Percentiles rank a stretch among this genome's conserved stretches.
Conservation (phyloP, 2,329 filamentous ascomycete genomes). For the Arachnopeziza araneosa region DNA sequence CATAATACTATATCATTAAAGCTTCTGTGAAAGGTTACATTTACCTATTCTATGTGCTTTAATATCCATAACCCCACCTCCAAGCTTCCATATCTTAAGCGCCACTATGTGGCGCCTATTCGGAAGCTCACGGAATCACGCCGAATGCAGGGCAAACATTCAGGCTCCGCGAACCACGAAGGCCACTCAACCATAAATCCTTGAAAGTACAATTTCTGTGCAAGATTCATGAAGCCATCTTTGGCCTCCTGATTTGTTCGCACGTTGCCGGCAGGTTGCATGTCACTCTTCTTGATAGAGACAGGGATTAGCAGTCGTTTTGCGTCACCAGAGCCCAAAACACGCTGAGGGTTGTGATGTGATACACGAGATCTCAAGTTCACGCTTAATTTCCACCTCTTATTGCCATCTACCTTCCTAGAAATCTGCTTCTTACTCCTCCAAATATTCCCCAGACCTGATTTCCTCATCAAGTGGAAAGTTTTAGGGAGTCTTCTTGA, state of each 20-base stretch:
- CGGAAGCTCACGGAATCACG: neutral
- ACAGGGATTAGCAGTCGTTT: slow-evolving; percentile 1
- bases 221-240: neutral
- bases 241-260: neutral
- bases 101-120: neutral
- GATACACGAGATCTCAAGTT: slow-evolving; percentile 2
- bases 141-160: neutral
- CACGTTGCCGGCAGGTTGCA: neutral
- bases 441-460: neutral
- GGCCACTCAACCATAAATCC: neutral
- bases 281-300: neutral
- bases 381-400: neutral
- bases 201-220: neutral
- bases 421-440: neutral
- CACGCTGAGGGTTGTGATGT: neutral
- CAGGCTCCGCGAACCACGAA: neutral
- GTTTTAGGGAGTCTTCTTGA: neutral
- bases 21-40: neutral
- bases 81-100: neutral
- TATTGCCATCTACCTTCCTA: neutral
- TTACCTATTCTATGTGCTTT: neutral
- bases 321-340: slow-evolving; percentile 4
- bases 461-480: neutral
- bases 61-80: neutral
- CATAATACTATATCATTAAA: slow-evolving; percentile 3